A percentile compares a stretch with the other conserved stretches of the same genome.
Evolutionary conservation across 202 grass and related monocot species (phyloP).

Genomic region (Sporobolus alterniflorus): DNA sequence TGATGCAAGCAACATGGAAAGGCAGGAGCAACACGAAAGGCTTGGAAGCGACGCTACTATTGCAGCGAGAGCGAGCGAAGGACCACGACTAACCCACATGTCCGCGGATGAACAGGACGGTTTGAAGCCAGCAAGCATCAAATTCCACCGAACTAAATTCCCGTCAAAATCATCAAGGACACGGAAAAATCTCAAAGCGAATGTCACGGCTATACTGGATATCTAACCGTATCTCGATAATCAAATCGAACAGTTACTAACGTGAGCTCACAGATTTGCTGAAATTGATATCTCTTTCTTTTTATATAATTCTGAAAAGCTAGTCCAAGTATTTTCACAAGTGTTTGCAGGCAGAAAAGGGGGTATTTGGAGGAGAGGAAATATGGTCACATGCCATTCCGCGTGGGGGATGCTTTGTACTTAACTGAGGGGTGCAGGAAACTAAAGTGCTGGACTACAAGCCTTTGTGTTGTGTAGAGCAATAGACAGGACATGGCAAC

Average conservation of each 20-base stretch:
- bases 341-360: neutral
- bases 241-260: neutral
- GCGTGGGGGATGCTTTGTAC: constrained; percentile 11
- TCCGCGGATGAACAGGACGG: neutral
- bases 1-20: constrained; percentile 33
- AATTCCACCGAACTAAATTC: neutral
- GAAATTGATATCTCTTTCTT: neutral
- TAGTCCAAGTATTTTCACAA: neutral
- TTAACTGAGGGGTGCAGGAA: neutral
- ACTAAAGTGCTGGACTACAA: neutral
- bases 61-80: neutral
- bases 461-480: neutral
- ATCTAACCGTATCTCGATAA: neutral
- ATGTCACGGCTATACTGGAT: neutral
- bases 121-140: constrained; percentile 9
- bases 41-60: constrained; percentile 38
- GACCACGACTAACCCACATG: constrained; percentile 17
- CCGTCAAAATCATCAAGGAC: neutral
- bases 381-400: constrained; percentile 18
- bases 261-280: neutral
- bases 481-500: neutral
- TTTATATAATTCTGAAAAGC: neutral
- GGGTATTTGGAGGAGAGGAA: neutral
- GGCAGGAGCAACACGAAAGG: neutral
- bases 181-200: neutral